phyloP scores from a whole-genome alignment of 495 filamentous ascomycete species.

The Penicillium taxi region DNA sequence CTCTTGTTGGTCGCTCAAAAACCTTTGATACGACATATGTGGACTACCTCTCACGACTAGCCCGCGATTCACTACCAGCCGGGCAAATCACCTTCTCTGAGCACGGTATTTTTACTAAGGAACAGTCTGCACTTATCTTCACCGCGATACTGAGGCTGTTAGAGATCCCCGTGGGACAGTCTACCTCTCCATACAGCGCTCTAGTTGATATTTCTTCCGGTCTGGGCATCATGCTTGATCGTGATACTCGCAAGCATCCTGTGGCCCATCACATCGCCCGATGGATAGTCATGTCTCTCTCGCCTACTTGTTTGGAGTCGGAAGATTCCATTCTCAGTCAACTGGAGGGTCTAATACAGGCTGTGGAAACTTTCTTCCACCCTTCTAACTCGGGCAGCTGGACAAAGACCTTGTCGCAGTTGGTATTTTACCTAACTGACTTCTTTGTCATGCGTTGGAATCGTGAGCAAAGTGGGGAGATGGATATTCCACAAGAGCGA shows the following conservation, averaged over 20 bases:
- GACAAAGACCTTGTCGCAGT: conserved; percentile 82
- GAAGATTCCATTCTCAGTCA: conserved; percentile 72
- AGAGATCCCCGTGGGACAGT: conserved; percentile 95
- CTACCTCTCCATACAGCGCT: conserved; percentile 79
- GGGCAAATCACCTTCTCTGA: conserved; percentile 73
- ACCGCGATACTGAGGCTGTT: conserved; percentile 82
- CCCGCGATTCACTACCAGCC: conserved; percentile 70
- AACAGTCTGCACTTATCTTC: conserved; percentile 89
- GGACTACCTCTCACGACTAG: conserved; percentile 79
- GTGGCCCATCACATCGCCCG: conserved; percentile 86
- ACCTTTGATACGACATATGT: conserved; percentile 79
- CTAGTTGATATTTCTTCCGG: conserved; percentile 77
- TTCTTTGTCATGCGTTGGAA: conserved; percentile 99
- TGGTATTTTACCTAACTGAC: conserved; percentile 89
- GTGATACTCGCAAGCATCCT: conserved; percentile 87
- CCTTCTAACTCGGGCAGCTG: conserved; percentile 91
- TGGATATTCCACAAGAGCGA: conserved; percentile 73
- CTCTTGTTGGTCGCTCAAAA: conserved; percentile 81
- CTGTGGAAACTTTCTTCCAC: conserved; percentile 97
- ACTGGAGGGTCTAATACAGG: conserved; percentile 89
- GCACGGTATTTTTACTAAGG: conserved; percentile 83
- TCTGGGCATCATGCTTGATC: conserved; percentile 74
- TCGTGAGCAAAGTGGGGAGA: conserved; percentile 82
- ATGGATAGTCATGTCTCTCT: conserved; percentile 91
- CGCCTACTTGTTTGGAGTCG: conserved; percentile 71